Percentiles rank a stretch among this genome's conserved stretches.
phyloP scores from a whole-genome alignment of 2,329 filamentous ascomycete genomes.

The Penicillium sp. region DNA sequence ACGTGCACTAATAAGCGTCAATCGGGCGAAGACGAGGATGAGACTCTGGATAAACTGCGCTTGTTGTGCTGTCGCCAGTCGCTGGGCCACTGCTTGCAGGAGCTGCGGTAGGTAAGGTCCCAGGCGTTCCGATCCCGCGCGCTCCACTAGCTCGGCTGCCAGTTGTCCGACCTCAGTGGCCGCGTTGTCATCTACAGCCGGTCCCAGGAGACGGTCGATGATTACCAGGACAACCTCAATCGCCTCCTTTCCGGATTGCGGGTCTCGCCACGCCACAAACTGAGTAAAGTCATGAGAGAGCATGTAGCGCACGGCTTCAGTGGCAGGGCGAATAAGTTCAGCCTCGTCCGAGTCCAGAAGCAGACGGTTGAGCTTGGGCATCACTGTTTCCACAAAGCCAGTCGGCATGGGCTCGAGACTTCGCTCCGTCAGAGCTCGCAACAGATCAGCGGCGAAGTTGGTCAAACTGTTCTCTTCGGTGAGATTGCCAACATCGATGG shows the following conservation, averaged over 20 bases:
- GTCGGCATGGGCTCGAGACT: constrained; percentile 82
- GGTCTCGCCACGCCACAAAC: constrained; percentile 83
- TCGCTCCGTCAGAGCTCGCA: constrained; percentile 79
- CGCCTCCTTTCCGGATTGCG: constrained; percentile 74
- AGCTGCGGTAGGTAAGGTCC: constrained; percentile 89
- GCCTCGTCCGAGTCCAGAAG: constrained; percentile 84
- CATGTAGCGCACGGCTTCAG: constrained; percentile 85
- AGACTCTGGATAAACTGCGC: constrained; percentile 93
- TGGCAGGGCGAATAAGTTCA: constrained; percentile 84
- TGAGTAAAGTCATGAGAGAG: constrained; percentile 88
- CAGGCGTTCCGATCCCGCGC: constrained; percentile 86
- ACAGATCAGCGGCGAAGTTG: constrained; percentile 82
- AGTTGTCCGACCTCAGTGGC: constrained; percentile 95
- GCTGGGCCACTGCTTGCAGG: constrained; percentile 82
- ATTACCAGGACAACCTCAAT: constrained; percentile 89
- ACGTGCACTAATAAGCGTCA: constrained; percentile 80
- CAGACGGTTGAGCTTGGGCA: constrained; percentile 84
- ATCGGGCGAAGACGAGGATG: constrained; percentile 89
- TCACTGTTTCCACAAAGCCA: constrained; percentile 80
- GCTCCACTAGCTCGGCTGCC: constrained; percentile 92
- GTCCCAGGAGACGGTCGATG: constrained; percentile 85
- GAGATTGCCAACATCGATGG: constrained; percentile 84
- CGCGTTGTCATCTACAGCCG: constrained; percentile 85
- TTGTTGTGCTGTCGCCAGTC: constrained; percentile 79
- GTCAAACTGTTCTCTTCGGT: constrained; percentile 80